A percentile compares a stretch with the other conserved stretches of the same genome.
phyloP scores from a whole-genome alignment of 148 eudicot species.

The Camellia lanceoleosa region DNA sequence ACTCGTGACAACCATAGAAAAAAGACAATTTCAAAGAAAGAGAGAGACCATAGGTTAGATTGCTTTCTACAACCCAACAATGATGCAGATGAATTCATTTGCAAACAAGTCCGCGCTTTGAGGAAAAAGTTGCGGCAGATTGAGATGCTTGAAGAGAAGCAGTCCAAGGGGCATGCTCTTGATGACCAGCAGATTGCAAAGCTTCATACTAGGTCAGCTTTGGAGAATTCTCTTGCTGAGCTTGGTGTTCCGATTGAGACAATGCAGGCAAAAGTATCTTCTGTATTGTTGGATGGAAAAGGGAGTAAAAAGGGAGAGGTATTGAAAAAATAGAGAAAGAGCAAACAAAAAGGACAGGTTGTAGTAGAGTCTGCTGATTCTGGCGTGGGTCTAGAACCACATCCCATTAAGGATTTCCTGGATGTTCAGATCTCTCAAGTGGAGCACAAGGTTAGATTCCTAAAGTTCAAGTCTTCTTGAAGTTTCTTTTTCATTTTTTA shows the following conservation, averaged over 20 bases:
- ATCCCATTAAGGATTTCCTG: constrained; percentile 31
- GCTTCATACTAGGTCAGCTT: constrained; percentile 51
- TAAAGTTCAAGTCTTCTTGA: not conserved
- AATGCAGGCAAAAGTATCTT: constrained; percentile 28
- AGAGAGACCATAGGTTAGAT: constrained; percentile 39
- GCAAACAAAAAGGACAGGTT: constrained; percentile 44
- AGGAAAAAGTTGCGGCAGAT: constrained; percentile 95
- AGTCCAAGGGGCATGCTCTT: constrained; percentile 63
- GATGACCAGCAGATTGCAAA: constrained; percentile 93
- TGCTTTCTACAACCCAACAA: constrained; percentile 54
- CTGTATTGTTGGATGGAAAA: constrained; percentile 45
- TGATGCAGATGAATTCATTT: constrained; percentile 41
- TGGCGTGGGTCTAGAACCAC: constrained; percentile 26
- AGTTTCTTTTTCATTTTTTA: not conserved
- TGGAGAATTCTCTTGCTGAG: constrained; percentile 73
- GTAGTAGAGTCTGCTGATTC: constrained; percentile 25
- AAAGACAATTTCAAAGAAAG: constrained; percentile 28
- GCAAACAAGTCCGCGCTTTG: constrained; percentile 59
- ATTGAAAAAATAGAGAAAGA: constrained; percentile 71
- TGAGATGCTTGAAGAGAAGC: constrained; percentile 91
- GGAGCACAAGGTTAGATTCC: constrained; percentile 46
- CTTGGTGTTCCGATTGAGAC: constrained; percentile 70
- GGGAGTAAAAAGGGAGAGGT: constrained; percentile 49
- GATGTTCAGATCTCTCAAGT: constrained; percentile 32
- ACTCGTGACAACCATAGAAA: constrained; percentile 44